Conservation (phyloP, 208 protist genomes). For the Histomonas meleagridis region DNA sequence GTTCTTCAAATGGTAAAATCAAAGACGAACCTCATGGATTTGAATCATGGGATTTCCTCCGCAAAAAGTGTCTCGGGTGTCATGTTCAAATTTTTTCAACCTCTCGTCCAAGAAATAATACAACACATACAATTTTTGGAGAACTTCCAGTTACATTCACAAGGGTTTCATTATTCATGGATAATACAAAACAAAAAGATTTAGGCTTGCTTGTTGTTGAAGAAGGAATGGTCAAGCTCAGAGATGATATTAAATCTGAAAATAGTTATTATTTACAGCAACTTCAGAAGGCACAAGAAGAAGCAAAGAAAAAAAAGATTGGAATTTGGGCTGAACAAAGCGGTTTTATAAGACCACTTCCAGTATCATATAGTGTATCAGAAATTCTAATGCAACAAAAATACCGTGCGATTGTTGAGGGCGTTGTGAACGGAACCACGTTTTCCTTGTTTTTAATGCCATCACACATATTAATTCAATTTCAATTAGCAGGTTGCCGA, state of each 20-base stretch:
- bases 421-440: not conserved
- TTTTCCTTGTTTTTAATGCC: slow-evolving; percentile 1
- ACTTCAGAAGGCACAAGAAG: not conserved
- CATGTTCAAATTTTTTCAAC: not conserved
- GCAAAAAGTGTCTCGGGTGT: not conserved
- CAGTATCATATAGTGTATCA: not conserved
- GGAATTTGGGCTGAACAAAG: not conserved
- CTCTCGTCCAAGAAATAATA: not conserved
- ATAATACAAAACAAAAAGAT: not conserved
- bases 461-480: not conserved
- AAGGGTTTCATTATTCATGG: not conserved
- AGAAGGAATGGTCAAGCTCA: not conserved
- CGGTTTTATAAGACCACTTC: not conserved
- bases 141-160: not conserved
- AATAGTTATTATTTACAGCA: not conserved
- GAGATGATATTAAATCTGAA: not conserved
- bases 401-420: not conserved
- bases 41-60: not conserved
- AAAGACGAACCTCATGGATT: not conserved
- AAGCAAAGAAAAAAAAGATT: not conserved
- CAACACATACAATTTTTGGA: not conserved
- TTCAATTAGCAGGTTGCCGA: not conserved
- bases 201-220: not conserved
- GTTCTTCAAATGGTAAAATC: not conserved
- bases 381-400: not conserved